Evolutionary conservation across 2,329 filamentous ascomycete genomes (phyloP), one percentile per base, ranked within the genome.

Genomic region (Stylonectria norvegica): DNA sequence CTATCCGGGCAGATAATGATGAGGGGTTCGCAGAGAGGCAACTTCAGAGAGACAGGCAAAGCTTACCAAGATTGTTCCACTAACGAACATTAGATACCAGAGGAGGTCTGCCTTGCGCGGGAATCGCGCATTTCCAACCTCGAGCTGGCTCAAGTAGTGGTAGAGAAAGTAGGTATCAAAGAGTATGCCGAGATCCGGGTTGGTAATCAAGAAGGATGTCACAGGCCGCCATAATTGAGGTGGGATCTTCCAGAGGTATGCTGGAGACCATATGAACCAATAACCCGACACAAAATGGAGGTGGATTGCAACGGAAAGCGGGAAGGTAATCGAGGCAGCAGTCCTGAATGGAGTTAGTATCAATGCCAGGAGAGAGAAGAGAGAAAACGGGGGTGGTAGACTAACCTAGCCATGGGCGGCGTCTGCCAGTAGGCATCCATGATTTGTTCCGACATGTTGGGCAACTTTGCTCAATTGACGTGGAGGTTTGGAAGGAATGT

Each of bases 1-100:
- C 83, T 86, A 83, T 79, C 77, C 84, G 84, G 83, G 84, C 84
- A 88, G 84, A 86, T 86, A 81, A n/a, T n/a, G 74, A 72, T 71
- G 75, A 78, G 75, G 67, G 69, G 63, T 20, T 43, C 48, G 42
- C 39, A 35, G 33, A 37, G 18, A 38, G 45, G 45, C 36, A 33
- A 36, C 41, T 16, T 18, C 49, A 48, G 50, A 45, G 50, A 42
- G 58, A 53, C 44, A 48, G 40, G 49, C 43, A 48, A 47, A 53
- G 72, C 89, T 81, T 88, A 95, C 89, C 72, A 89, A 61, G 50
- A 93, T 91, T 57, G 84, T 68, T 36, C 68, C 67, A 53, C 77
- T 73, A 55, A 90, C 76, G 61, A 93, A 93, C 43, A 83, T 66
- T 54, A 94, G 68, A 62, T 94, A 95, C 68, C 83, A 83, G 48